Percentiles rank a stretch among this genome's conserved stretches.
phyloP scores from a whole-genome alignment of 176 grass and related monocot genomes.

The Paspalum vaginatum region DNA sequence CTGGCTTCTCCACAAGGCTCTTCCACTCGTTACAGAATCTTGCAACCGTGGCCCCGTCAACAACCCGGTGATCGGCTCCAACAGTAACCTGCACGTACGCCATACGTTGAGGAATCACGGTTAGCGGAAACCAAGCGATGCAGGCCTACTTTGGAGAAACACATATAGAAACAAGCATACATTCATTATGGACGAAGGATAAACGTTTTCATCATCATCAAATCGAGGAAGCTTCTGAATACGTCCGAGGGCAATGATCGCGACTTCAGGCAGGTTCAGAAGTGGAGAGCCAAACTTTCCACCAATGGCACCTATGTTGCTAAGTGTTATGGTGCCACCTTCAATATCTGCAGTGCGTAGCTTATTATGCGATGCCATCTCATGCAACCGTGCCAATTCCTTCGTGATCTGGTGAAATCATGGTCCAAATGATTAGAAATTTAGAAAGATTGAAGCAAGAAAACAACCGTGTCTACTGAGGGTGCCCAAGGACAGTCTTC shows the following conservation, averaged over 20 bases:
- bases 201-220: constrained; percentile 64
- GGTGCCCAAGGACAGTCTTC: neutral
- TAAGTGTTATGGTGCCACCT: constrained; percentile 90
- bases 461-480: constrained; percentile 22
- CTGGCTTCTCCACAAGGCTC: constrained; percentile 77
- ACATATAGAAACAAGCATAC: constrained; percentile 35
- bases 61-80: constrained; percentile 91
- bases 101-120: constrained; percentile 2
- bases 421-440: neutral
- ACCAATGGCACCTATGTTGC: constrained; percentile 95
- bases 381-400: constrained; percentile 75
- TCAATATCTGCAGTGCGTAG: constrained; percentile 70
- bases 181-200: constrained; percentile 77
- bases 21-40: constrained; percentile 99
- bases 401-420: constrained; percentile 73
- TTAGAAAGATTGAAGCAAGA: constrained; percentile 10
- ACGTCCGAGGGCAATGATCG: constrained; percentile 89
- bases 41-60: constrained; percentile 87
- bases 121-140: constrained; percentile 10
- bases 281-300: constrained; percentile 97
- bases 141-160: neutral
- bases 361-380: constrained; percentile 71
- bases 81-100: constrained; percentile 64
- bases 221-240: constrained; percentile 83
- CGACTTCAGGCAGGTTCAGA: constrained; percentile 94